These are phyloP conservation scores for Gyrodon tennesseensis DNA, from an alignment of 1,284 basidiomycete genomes.

Conservation along the genomic window DNA sequence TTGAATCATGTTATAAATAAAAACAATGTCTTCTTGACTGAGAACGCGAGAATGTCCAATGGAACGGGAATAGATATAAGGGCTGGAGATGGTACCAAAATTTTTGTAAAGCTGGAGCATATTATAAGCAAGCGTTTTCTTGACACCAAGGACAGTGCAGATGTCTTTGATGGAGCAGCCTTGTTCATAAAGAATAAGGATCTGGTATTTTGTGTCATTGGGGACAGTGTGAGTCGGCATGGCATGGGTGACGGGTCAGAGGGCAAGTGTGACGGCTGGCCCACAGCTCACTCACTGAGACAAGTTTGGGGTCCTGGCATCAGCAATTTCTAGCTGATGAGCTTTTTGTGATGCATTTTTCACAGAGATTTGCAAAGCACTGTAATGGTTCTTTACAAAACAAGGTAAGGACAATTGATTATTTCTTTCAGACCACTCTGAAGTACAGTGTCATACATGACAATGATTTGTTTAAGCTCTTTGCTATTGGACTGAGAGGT, in stretches of 20 bases:
- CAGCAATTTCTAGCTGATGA: neutral
- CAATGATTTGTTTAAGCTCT: too few species aligned
- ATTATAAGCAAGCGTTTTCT: neutral
- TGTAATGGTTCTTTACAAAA: too few species aligned
- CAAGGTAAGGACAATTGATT: too few species aligned
- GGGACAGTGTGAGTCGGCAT: constrained; percentile 1
- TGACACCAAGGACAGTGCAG: neutral
- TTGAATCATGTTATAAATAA: neutral
- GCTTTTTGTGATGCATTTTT: neutral
- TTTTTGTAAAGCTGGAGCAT: neutral
- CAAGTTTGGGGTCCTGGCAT: neutral
- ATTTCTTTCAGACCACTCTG: too few species aligned
- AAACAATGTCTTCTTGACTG: neutral
- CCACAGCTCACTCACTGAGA: neutral
- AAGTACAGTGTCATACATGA: too few species aligned
- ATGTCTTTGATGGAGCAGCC: neutral
- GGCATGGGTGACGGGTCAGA: neutral
- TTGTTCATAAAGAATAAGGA: neutral
- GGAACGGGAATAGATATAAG: neutral
- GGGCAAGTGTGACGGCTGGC: neutral
- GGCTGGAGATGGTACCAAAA: neutral
- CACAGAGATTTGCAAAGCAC: too few species aligned
- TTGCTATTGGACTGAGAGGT: too few species aligned
- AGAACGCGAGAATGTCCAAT: neutral
- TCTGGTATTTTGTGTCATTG: neutral